These are phyloP conservation scores for Pogostemon cablin DNA, from an alignment of 257 asterid genomes.

Conservation along the genomic window DNA sequence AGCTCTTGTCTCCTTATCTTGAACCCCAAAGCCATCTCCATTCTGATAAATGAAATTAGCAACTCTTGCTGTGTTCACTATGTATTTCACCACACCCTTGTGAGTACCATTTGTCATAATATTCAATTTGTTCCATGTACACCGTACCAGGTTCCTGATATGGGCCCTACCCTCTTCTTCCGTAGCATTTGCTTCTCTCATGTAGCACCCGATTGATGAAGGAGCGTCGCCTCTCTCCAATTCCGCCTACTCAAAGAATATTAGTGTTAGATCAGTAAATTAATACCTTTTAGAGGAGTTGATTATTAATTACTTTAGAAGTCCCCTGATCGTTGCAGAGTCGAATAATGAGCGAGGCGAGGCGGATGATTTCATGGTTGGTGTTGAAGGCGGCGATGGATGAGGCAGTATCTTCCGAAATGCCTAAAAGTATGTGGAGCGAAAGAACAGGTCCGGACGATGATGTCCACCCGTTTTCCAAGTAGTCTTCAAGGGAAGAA, in stretches of 20 bases:
- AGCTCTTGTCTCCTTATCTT: conserved; percentile 43
- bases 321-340: conserved; percentile 69
- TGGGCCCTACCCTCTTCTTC: conserved; percentile 50
- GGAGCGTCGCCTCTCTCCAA: conserved; percentile 66
- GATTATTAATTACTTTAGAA: conserved; percentile 41
- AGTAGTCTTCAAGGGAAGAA: conserved; percentile 55
- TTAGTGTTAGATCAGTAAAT: background rate
- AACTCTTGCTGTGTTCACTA: conserved; percentile 49
- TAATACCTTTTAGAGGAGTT: too few species aligned
- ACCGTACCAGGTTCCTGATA: conserved; percentile 28
- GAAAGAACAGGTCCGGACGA: conserved; percentile 60
- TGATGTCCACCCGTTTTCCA: conserved; percentile 56
- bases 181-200: conserved; percentile 51
- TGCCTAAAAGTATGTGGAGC: conserved; percentile 44
- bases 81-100: conserved; percentile 27
- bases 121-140: conserved; percentile 54
- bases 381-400: conserved; percentile 25
- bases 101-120: background rate
- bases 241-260: conserved; percentile 49
- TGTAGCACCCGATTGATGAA: conserved; percentile 60
- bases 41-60: conserved; percentile 53
- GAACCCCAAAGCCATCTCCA: conserved; percentile 71
- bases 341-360: conserved; percentile 49
- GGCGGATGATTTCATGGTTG: conserved; percentile 40
- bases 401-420: conserved; percentile 25